Conservation (phyloP, 1,284 basidiomycete genomes). For the Naganishia sp. region DNA sequence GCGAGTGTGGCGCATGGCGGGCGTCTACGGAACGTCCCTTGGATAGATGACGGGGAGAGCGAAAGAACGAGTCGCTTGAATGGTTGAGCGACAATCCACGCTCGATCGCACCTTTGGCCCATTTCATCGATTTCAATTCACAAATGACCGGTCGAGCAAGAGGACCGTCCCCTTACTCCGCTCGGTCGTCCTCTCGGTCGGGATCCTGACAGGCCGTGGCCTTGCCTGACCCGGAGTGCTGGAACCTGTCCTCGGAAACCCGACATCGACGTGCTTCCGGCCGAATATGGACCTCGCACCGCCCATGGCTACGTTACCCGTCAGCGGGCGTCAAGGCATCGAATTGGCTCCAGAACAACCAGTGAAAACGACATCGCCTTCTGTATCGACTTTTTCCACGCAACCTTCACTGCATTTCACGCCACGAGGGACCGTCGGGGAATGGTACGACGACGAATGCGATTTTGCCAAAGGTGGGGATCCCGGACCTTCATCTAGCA, state of each 20-base stretch:
- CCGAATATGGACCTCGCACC: no score
- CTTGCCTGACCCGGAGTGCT: no score
- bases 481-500: slow-evolving; percentile 12
- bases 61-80: no score
- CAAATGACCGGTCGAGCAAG: no score
- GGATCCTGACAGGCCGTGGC: no score
- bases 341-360: neutral
- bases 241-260: no score
- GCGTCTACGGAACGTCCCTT: no score
- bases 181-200: no score
- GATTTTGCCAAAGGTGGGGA: slow-evolving; percentile 1
- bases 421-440: slow-evolving; percentile 3
- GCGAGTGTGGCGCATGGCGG: slow-evolving; percentile 3
- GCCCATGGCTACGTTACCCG: neutral
- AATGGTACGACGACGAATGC: slow-evolving; percentile 6
- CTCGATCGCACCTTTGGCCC: slow-evolving; percentile 5
- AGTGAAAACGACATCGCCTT: no score
- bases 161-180: no score
- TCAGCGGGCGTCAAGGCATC: neutral
- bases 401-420: neutral
- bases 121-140: no score
- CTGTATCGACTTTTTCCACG: neutral
- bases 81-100: slow-evolving; percentile 11
- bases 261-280: no score
- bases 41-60: neutral